Base-by-base conservation (phyloP, 2,329 filamentous ascomycete genomes). In the Tympanopsis confertula region DNA sequence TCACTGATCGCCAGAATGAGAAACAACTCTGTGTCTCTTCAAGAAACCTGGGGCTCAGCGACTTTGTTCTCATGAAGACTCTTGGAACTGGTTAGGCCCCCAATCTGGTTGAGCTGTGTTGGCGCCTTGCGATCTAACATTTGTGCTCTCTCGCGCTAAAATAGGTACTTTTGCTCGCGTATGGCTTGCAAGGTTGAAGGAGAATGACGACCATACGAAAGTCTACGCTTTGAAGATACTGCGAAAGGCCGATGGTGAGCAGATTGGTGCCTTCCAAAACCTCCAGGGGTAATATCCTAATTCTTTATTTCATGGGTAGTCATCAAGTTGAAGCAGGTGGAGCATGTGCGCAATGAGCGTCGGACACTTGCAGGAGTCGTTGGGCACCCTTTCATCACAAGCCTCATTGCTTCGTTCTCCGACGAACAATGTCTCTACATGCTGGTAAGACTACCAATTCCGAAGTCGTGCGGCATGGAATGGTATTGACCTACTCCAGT, bases 331-430 rank as follows among this genome's bases (percentile, higher is more conserved):
- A 80, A 81, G 62, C 76, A 81, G 50, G 74, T 81, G 44, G 76
- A 80, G 58, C 76, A 80, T 57, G 74, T 80, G 35, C 70, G 74
- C 45, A 80, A 79, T 56, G 76, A 81, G 59, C 68, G 74, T 47
- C 76, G 73, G 47, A 69, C 76, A 24, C 68, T 81, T 15, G 68
- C 70, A 22, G 69, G 69, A 26, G 74, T 79, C 28, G 68, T 73
- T 22, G 76, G 74, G 3, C 71, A 80, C 45, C 76, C 76, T 18
- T 80, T 80, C 53, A 79, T 80, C 44, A 80, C 75, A 28, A 76
- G 71, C 26, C 63, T 80, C 54, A 63, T 79, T 32, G 69, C 75
- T 24, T 75, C 72, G 44, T 81, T 81, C 54, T 74, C 77, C 46
- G 75, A 79, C 50, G 59, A 66, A 28, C 71, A 78, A 45, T 71